A percentile compares a stretch with the other conserved stretches of the same genome.
Conservation (phyloP, 2,329 filamentous ascomycete genomes). For the Colletotrichum lindemuthianum region DNA sequence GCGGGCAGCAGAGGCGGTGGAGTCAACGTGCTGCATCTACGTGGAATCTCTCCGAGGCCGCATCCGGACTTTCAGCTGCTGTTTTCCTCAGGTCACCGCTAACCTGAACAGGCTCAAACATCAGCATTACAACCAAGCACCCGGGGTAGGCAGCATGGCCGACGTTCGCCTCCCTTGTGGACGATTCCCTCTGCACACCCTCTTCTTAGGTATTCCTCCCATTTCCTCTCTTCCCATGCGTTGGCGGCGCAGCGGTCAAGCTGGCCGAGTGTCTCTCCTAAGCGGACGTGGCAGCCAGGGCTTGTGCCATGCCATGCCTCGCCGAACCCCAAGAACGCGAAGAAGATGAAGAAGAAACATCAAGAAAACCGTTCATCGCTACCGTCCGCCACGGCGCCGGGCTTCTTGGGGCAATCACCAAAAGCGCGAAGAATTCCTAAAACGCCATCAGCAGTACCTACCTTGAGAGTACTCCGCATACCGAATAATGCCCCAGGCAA, state of each 20-base stretch:
- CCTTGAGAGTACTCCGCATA: too few species aligned
- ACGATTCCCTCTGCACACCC: slow-evolving; percentile 1
- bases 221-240: neutral
- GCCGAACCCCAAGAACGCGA: neutral
- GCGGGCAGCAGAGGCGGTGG: neutral
- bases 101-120: slow-evolving; percentile 5
- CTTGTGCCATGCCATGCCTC: slow-evolving; percentile 17
- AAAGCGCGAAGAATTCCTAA: neutral
- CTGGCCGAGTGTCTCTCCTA: neutral
- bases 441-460: too few species aligned
- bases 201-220: neutral
- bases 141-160: neutral
- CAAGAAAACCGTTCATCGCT: slow-evolving; percentile 1
- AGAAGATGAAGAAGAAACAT: neutral
- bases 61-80: slow-evolving; percentile 25
- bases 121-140: too few species aligned
- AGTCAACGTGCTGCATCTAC: neutral
- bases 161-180: neutral
- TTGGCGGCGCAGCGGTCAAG: too few species aligned
- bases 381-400: slow-evolving; percentile 21
- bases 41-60: slow-evolving; percentile 8
- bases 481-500: too few species aligned
- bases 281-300: slow-evolving; percentile 13
- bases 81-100: slow-evolving; percentile 3
- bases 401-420: neutral